Percentiles rank a stretch among this genome's conserved stretches.
phyloP scores from a whole-genome alignment of 2,329 filamentous ascomycete genomes.

The Zymoseptoria passerinii region DNA sequence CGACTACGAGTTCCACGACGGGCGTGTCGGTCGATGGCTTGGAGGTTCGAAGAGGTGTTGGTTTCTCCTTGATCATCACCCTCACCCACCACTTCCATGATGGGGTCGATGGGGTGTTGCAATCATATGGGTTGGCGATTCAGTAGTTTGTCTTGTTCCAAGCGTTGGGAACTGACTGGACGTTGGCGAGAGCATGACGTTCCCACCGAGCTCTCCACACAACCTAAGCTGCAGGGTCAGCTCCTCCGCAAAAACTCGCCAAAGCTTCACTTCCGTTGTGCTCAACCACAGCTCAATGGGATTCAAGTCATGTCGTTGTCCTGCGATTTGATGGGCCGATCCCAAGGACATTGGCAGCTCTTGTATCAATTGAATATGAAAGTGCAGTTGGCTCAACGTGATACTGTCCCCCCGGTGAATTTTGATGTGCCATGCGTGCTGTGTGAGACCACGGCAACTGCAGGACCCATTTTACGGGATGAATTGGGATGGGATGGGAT shows the following conservation, averaged over 20 bases:
- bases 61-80: too few species aligned
- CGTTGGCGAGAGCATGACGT: neutral
- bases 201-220: neutral
- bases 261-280: conserved; percentile 3
- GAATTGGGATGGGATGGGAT: neutral
- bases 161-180: neutral
- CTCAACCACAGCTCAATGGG: conserved; percentile 16
- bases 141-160: too few species aligned
- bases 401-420: neutral
- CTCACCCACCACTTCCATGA: too few species aligned
- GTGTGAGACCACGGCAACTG: neutral
- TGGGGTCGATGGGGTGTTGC: neutral
- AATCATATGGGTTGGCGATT: too few species aligned
- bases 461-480: neutral
- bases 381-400: neutral
- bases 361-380: neutral
- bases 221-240: neutral
- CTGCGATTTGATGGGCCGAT: neutral
- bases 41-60: too few species aligned
- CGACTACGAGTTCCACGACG: too few species aligned
- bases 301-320: conserved; percentile 1
- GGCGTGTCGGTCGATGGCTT: neutral
- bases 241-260: neutral
- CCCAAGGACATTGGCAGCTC: neutral
- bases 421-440: neutral